A percentile compares a stretch with the other conserved stretches of the same genome.
Conservation (phyloP, 768 basidiomycete species). For the Phanerodontia chrysosporium region DNA sequence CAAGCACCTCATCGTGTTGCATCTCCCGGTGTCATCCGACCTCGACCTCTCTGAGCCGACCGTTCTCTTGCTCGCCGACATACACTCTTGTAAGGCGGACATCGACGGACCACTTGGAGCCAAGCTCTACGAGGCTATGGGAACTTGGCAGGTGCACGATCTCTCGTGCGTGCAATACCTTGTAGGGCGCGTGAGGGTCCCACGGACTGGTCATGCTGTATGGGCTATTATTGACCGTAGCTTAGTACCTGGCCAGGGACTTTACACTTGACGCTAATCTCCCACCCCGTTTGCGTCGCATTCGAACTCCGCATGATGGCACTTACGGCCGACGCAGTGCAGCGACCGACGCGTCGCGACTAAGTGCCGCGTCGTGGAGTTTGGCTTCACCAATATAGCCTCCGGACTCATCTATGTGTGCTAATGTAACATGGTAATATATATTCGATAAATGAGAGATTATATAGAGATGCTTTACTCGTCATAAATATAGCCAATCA, state of each 20-base stretch:
- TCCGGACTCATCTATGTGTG: neutral
- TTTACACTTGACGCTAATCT: constrained; percentile 3
- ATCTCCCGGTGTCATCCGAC: neutral
- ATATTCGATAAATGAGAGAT: neutral
- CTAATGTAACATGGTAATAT: neutral
- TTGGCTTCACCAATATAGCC: neutral
- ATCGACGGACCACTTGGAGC: neutral
- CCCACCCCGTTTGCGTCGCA: neutral
- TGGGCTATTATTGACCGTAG: too few species aligned
- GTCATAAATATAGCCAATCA: neutral
- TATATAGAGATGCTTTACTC: neutral
- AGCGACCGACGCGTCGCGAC: neutral
- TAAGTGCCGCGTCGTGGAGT: neutral
- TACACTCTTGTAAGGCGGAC: neutral
- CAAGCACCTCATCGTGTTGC: neutral
- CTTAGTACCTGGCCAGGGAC: too few species aligned
- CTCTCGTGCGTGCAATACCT: too few species aligned
- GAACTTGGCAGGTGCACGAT: too few species aligned
- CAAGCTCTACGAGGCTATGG: neutral
- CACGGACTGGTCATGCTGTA: too few species aligned
- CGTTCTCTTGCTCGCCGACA: neutral
- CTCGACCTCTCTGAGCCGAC: neutral
- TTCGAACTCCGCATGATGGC: constrained; percentile 3
- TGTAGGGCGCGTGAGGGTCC: too few species aligned
- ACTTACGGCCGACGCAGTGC: neutral